Conservation (phyloP, 768 basidiomycete genomes). For the Naganishia onofrii region DNA sequence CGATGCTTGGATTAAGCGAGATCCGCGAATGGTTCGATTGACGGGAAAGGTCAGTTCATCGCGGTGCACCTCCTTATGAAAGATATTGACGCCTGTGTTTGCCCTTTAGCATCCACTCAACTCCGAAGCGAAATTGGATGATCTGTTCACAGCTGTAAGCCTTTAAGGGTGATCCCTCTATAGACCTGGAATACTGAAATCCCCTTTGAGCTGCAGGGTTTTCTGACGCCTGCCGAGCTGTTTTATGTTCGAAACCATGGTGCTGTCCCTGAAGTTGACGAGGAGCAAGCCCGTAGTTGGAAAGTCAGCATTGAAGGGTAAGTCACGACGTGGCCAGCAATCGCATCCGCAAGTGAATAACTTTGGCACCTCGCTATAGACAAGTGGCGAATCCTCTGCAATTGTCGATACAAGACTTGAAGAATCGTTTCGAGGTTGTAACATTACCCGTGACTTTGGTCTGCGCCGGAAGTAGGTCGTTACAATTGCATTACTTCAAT, state of each 20-base stretch:
- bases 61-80: slow-evolving; percentile 26
- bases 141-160: slow-evolving; percentile 55
- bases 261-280: slow-evolving; percentile 59
- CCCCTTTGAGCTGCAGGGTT: slow-evolving; percentile 52
- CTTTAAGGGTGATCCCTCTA: not conserved
- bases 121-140: slow-evolving; percentile 57
- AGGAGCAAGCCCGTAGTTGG: slow-evolving; percentile 55
- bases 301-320: slow-evolving; percentile 56
- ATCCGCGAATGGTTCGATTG: slow-evolving; percentile 56
- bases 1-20: slow-evolving; percentile 56
- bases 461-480: slow-evolving; percentile 59
- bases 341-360: not conserved
- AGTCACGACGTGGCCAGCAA: slow-evolving; percentile 40
- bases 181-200: not conserved
- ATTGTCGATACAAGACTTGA: slow-evolving; percentile 57
- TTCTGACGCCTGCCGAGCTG: slow-evolving; percentile 60
- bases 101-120: slow-evolving; percentile 62
- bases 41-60: slow-evolving; percentile 48
- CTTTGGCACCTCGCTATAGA: slow-evolving; percentile 34
- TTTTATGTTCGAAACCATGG: slow-evolving; percentile 68
- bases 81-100: not conserved
- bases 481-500: not conserved
- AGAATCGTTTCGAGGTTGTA: slow-evolving; percentile 57
- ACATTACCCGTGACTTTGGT: slow-evolving; percentile 64
- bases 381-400: slow-evolving; percentile 33